A percentile compares a stretch with the other conserved stretches of the same genome.
Evolutionary conservation across 1,284 basidiomycete species (phyloP).

Genomic region (Ganoderma boninense): DNA sequence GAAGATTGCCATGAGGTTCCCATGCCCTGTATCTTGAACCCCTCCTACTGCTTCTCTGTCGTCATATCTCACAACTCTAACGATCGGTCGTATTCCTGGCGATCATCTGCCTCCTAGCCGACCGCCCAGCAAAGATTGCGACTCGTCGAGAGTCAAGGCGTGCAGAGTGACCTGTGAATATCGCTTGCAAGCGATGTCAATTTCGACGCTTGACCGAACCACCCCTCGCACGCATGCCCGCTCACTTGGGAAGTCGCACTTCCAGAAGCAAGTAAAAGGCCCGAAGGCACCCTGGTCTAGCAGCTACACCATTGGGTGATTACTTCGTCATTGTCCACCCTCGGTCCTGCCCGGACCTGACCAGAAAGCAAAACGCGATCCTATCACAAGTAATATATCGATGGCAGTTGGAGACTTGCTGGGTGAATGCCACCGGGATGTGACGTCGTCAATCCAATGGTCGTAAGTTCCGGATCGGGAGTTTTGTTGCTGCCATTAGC

Average conservation of each 20-base stretch:
- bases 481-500: neutral
- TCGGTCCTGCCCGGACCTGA: neutral
- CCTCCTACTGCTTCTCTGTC: constrained; percentile 7
- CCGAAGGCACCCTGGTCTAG: constrained; percentile 2
- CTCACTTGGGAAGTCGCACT: neutral
- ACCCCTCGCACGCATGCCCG: constrained; percentile 6
- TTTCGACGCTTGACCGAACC: neutral
- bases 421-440: neutral
- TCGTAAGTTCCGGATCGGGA: neutral
- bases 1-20: neutral
- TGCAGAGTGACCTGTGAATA: neutral
- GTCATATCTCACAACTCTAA: constrained; percentile 8
- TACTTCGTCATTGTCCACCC: neutral
- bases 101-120: neutral
- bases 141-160: neutral
- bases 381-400: neutral
- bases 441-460: neutral
- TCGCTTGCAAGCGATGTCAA: constrained; percentile 20
- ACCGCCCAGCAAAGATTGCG: neutral
- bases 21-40: neutral
- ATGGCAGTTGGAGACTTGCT: neutral
- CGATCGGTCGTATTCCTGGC: neutral
- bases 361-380: neutral
- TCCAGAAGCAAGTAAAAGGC: neutral
- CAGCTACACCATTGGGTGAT: neutral